Conservation (phyloP, 2,329 filamentous ascomycete species). For the Mycogone perniciosa region DNA sequence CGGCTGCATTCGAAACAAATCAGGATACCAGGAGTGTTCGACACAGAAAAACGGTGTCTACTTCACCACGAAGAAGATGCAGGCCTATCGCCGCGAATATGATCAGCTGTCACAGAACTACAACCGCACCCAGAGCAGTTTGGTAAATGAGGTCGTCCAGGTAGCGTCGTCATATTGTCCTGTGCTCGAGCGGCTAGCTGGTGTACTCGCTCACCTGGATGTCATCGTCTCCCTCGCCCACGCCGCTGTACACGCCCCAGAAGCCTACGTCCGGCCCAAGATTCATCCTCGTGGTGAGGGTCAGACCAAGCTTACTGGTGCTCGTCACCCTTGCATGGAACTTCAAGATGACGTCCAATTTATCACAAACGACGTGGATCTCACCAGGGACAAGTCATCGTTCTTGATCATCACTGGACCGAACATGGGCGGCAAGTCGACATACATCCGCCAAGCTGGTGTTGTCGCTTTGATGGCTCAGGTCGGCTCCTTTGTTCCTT, state of each 20-base stretch:
- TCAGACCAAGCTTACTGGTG: slow-evolving; percentile 83
- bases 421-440: slow-evolving; percentile 99
- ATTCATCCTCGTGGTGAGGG: slow-evolving; percentile 85
- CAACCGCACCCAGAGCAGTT: slow-evolving; percentile 83
- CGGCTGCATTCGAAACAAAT: slow-evolving; percentile 86
- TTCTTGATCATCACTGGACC: slow-evolving; percentile 96
- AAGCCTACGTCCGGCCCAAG: slow-evolving; percentile 82
- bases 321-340: slow-evolving; percentile 94
- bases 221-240: slow-evolving; percentile 94
- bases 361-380: slow-evolving; percentile 91
- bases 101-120: slow-evolving; percentile 93
- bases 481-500: slow-evolving; percentile 93
- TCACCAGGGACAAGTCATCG: slow-evolving; percentile 71
- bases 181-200: slow-evolving; percentile 82
- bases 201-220: slow-evolving; percentile 84
- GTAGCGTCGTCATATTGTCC: slow-evolving; percentile 94
- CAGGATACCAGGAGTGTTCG: slow-evolving; percentile 85
- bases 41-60: slow-evolving; percentile 99
- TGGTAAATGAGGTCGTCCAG: slow-evolving; percentile 86
- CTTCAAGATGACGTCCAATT: slow-evolving; percentile 98
- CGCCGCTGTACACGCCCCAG: slow-evolving; percentile 85
- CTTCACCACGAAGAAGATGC: slow-evolving; percentile 82
- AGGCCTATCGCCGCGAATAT: slow-evolving; percentile 77
- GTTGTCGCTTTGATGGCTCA: slow-evolving; percentile 97
- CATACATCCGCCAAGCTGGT: slow-evolving; percentile 94